Evolutionary conservation across 139 green algal genomes (phyloP).

Genomic region (Chlorella sp.): DNA sequence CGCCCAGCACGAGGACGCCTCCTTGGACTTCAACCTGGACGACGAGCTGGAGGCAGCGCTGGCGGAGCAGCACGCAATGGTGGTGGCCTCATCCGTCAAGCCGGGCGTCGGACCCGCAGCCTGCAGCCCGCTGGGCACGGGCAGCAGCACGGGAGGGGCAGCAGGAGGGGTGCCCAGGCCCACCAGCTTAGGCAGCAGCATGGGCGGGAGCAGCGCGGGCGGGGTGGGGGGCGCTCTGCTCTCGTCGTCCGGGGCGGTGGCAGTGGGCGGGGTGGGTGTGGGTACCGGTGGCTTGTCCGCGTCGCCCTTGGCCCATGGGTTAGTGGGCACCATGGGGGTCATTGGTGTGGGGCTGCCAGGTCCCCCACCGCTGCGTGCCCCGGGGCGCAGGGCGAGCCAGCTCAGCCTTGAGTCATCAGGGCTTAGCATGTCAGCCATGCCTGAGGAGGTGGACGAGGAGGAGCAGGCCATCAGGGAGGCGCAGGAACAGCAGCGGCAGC

Average conservation of each 20-base stretch:
- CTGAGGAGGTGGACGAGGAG: constrained; percentile 25
- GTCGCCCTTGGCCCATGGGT: neutral
- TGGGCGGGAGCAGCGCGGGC: too few relatives aligned
- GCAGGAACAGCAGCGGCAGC: neutral
- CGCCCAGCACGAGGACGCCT: constrained; percentile 1
- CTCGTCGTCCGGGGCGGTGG: too few relatives aligned
- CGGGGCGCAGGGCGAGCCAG: neutral
- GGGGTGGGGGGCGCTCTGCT: too few relatives aligned
- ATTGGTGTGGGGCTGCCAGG: too few relatives aligned
- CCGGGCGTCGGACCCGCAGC: constrained; percentile 1
- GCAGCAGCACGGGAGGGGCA: too few relatives aligned
- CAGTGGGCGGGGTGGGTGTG: too few relatives aligned
- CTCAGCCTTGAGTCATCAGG: neutral
- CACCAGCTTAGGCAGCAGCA: too few relatives aligned
- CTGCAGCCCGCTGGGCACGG: neutral
- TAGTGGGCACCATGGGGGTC: too few relatives aligned
- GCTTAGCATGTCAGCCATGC: constrained; percentile 11
- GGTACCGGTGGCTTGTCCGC: too few relatives aligned
- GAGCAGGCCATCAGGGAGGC: neutral
- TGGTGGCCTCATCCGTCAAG: constrained; percentile 2
- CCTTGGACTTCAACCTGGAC: constrained; percentile 19
- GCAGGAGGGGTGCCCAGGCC: too few relatives aligned
- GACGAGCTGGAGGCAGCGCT: constrained; percentile 37
- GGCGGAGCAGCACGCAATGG: constrained; percentile 28
- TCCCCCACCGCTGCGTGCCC: neutral